Base-by-base conservation (phyloP, 768 basidiomycete genomes). In the Calocera cornea region DNA sequence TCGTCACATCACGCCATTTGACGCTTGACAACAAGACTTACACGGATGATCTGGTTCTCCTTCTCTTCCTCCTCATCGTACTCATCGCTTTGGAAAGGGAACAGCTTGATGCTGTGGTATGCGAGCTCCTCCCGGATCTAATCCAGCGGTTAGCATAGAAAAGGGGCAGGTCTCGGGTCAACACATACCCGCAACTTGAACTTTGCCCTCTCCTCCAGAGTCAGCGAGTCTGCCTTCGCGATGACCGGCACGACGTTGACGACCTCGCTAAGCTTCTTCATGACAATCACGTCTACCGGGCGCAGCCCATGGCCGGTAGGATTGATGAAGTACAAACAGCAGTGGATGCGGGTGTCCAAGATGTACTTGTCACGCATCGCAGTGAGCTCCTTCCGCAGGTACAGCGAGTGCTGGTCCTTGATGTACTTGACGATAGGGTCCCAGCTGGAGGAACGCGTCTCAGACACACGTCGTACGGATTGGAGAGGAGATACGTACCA, bases 171-270 rank as follows among this genome's bases (percentile, higher is more conserved):
- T 14, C 40, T 10, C 31, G 31, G 2, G 2, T 44, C 2, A 67
- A 40, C 27, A 73, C 81, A 19, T 34, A 92, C 92, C 82, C 92
- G 90, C 73, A 85, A 81, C 84, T 99, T 99, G 85, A 99, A 99
- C 50, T 82, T 82, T 67, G 88, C 89, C 72, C 93, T 82, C 82
- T 99, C 95, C 71, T 97, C 95, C 68, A 91, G 76, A 1, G 95
- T 97, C 81, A 99, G 82, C 70, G 87, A 88, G 78, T 99, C 95
- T 34, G 90, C 84, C 83, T 99, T 99, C 72, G 97, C 95, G 74
- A 99, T 97, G 69, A 99, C 90, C n/a, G 95, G 95, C 8, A 99
- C 95, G 65, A 99, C 95, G 73, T 99, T 99, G 77, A 97, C 97
- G 47, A 98, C 95, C 76, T 98, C 97, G 76, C 90, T 90, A 69